phyloP scores from a whole-genome alignment of 108 stramenopile genomes.

The Conticribra guillardii region DNA sequence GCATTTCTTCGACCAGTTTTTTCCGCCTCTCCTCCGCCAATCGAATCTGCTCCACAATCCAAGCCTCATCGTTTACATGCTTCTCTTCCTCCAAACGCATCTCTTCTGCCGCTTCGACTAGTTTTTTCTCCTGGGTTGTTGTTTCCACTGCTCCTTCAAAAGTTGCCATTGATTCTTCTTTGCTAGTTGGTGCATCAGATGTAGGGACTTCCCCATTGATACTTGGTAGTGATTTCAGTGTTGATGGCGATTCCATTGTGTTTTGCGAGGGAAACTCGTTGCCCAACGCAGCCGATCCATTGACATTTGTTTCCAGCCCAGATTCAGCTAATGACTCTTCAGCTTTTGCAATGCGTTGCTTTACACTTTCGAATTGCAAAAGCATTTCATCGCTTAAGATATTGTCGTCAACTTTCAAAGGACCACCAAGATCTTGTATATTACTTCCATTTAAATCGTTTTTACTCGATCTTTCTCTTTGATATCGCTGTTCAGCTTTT shows the following conservation, averaged over 20 bases:
- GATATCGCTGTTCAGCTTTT: background rate
- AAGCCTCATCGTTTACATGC: slow-evolving; percentile 11
- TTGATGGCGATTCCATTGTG: too few relatives aligned
- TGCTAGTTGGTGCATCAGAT: too few relatives aligned
- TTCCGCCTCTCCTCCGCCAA: slow-evolving; percentile 25
- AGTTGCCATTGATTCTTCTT: slow-evolving; percentile 3
- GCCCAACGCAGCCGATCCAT: too few relatives aligned
- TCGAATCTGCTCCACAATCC: slow-evolving; percentile 29
- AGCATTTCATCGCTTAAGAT: background rate
- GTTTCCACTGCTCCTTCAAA: background rate
- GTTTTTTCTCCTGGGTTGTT: too few relatives aligned
- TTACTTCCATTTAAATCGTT: background rate
- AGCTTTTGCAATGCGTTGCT: slow-evolving; percentile 2
- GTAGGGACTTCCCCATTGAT: too few relatives aligned
- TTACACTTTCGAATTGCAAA: background rate
- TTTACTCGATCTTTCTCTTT: background rate
- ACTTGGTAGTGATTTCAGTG: too few relatives aligned
- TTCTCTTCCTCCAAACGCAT: too few relatives aligned
- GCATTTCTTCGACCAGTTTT: background rate
- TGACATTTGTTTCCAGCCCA: too few relatives aligned
- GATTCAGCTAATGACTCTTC: background rate
- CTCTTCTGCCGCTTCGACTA: too few relatives aligned
- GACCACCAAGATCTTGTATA: background rate
- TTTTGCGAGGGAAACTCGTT: too few relatives aligned
- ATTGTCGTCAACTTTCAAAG: background rate